Percentiles rank a stretch among this genome's conserved stretches.
Evolutionary conservation across 176 grass and related monocot genomes (phyloP).

Genomic region (Oryza longistaminata): DNA sequence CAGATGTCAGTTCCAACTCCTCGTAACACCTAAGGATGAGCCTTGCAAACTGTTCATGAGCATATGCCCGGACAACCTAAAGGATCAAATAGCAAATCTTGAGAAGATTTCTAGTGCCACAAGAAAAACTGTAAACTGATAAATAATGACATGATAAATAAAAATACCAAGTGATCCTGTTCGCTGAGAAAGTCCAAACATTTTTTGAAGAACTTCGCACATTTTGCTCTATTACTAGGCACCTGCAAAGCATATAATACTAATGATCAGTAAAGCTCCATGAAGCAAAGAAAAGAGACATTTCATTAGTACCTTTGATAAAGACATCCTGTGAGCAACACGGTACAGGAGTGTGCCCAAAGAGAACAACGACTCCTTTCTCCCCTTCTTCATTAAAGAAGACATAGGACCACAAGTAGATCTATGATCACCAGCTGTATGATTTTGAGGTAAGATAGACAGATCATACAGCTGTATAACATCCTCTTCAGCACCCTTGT

Average conservation of each 20-base stretch:
- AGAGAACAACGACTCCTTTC: slow-evolving; percentile 91
- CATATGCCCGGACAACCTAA: slow-evolving; percentile 87
- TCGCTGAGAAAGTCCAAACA: slow-evolving; percentile 93
- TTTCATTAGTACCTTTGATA: slow-evolving; percentile 74
- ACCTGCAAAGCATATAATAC: slow-evolving; percentile 54
- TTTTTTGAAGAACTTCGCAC: slow-evolving; percentile 92
- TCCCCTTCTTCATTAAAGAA: slow-evolving; percentile 84
- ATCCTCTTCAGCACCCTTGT: slow-evolving; percentile 96
- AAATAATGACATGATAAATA: slow-evolving; percentile 22
- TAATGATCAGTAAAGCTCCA: slow-evolving; percentile 19
- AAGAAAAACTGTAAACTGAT: slow-evolving; percentile 13
- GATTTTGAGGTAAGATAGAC: slow-evolving; percentile 72
- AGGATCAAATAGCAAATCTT: slow-evolving; percentile 17
- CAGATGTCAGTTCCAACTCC: slow-evolving; percentile 85
- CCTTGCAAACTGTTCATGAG: slow-evolving; percentile 97
- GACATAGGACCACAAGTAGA: slow-evolving; percentile 64
- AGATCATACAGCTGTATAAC: slow-evolving; percentile 92
- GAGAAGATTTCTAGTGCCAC: background rate
- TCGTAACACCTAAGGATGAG: slow-evolving; percentile 92
- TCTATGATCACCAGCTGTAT: slow-evolving; percentile 67
- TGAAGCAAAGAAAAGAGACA: background rate
- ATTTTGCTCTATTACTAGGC: slow-evolving; percentile 82
- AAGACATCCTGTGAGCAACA: slow-evolving; percentile 95
- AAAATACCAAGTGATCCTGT: slow-evolving; percentile 90
- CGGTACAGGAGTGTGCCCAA: slow-evolving; percentile 91